Evolutionary conservation across 192 early-diverging fungal genomes (phyloP).

Genomic region (Chytriomyces sp.): DNA sequence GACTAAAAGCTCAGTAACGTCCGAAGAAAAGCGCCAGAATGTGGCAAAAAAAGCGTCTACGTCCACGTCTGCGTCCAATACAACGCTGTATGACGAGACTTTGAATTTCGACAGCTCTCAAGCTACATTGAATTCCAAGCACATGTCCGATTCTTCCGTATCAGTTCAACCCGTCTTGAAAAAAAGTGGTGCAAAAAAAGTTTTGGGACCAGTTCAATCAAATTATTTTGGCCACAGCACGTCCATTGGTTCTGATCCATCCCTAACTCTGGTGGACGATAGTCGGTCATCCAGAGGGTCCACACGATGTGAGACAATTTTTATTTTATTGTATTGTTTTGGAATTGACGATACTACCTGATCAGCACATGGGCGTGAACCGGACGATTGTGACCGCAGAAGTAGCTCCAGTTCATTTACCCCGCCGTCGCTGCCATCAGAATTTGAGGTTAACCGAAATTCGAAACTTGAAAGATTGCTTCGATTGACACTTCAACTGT

Average conservation of each 20-base stretch:
- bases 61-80: too few species aligned
- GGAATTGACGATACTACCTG: slow-evolving; percentile 4
- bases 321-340: neutral
- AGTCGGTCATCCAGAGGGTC: neutral
- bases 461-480: neutral
- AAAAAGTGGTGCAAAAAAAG: too few species aligned
- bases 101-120: too few species aligned
- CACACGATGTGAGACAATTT: neutral
- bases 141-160: too few species aligned
- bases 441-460: slow-evolving; percentile 25
- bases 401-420: slow-evolving; percentile 10
- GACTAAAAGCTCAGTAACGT: neutral
- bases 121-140: too few species aligned
- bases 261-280: neutral
- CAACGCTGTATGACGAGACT: too few species aligned
- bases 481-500: neutral
- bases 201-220: too few species aligned
- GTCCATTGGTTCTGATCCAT: neutral
- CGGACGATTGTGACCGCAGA: slow-evolving; percentile 16
- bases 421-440: neutral
- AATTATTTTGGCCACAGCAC: neutral
- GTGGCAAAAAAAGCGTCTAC: neutral
- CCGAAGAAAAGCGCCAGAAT: neutral
- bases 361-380: slow-evolving; percentile 6
- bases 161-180: too few species aligned